A percentile compares a stretch with the other conserved stretches of the same genome.
Conservation (phyloP, 1,284 basidiomycete species). For the Sanguinoderma infundibulare region DNA sequence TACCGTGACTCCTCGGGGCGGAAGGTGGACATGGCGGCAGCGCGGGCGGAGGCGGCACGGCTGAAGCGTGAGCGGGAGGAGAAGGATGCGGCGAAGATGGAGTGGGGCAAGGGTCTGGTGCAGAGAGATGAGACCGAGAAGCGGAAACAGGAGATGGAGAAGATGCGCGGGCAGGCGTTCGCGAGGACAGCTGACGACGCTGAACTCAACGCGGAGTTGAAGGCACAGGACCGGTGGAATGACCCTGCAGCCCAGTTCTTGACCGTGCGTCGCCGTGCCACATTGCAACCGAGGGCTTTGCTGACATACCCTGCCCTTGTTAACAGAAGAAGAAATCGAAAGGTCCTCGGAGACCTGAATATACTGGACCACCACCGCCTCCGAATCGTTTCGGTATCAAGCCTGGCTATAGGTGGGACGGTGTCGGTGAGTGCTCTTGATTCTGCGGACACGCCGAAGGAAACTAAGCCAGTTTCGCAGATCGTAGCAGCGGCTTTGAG, state of each 20-base stretch:
- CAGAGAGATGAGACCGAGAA: conserved; percentile 83
- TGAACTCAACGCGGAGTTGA: conserved; percentile 84
- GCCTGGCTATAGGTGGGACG: conserved; percentile 97
- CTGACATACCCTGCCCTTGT: conserved; percentile 2
- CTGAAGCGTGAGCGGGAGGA: conserved; percentile 81
- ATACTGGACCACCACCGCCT: conserved; percentile 85
- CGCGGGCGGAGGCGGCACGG: conserved; percentile 80
- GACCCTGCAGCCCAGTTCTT: conserved; percentile 95
- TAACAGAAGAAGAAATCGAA: conserved; percentile 73
- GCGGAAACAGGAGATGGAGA: conserved; percentile 65
- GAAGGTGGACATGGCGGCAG: conserved; percentile 87
- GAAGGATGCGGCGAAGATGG: conserved; percentile 88
- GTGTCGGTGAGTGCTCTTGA: conserved; percentile 73
- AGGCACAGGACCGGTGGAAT: conserved; percentile 85
- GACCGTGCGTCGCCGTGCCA: conserved; percentile 60
- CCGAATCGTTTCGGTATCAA: conserved; percentile 95
- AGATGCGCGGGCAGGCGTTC: conserved; percentile 68
- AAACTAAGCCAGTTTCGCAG: conserved; percentile 45
- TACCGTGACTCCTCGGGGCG: conserved; percentile 92
- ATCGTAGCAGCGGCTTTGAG: conserved; percentile 94
- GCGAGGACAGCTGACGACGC: conserved; percentile 84
- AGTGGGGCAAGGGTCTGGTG: conserved; percentile 95
- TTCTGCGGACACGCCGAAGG: not conserved
- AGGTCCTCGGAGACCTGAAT: conserved; percentile 82
- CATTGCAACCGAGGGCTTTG: not conserved